Conservation (phyloP, 2,329 filamentous ascomycete genomes). For the Akanthomyces muscarius region DNA sequence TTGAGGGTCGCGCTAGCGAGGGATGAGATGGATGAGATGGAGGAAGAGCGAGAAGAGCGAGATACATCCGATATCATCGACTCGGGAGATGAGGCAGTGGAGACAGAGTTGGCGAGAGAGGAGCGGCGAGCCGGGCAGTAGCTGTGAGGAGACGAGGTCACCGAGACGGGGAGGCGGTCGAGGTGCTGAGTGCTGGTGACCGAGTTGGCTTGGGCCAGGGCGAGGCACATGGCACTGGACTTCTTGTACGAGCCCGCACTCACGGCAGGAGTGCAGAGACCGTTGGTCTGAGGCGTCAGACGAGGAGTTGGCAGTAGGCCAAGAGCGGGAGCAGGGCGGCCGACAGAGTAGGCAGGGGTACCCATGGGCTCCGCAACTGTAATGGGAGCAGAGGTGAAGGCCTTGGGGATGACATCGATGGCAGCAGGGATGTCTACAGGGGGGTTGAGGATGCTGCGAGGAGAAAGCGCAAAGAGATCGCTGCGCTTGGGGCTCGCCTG, state of each 20-base stretch:
- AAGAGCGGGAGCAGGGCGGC: constrained; percentile 48
- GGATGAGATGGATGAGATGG: constrained; percentile 60
- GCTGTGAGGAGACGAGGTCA: constrained; percentile 50
- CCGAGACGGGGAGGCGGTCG: constrained; percentile 49
- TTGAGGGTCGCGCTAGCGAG: constrained; percentile 57
- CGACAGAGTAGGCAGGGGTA: constrained; percentile 40
- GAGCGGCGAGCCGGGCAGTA: constrained; percentile 52
- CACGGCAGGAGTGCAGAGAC: constrained; percentile 58
- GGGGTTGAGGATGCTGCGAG: constrained; percentile 43
- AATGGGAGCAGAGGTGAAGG: constrained; percentile 39
- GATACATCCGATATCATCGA: constrained; percentile 64
- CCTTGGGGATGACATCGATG: constrained; percentile 37
- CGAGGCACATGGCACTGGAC: constrained; percentile 55
- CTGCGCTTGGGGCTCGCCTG: constrained; percentile 29
- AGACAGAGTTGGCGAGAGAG: constrained; percentile 60
- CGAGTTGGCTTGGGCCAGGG: constrained; percentile 53
- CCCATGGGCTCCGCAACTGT: constrained; percentile 46
- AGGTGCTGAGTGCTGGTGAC: constrained; percentile 44
- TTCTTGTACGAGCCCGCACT: constrained; percentile 49
- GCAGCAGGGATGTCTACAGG: constrained; percentile 35
- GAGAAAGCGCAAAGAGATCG: constrained; percentile 36
- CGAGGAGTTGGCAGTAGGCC: constrained; percentile 56
- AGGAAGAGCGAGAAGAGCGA: constrained; percentile 59
- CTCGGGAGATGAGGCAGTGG: constrained; percentile 61
- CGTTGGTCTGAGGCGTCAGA: constrained; percentile 52